A percentile compares a stretch with the other conserved stretches of the same genome.
Evolutionary conservation across 768 basidiomycete genomes (phyloP).

Genomic region (Coprinopsis marcescibilis): DNA sequence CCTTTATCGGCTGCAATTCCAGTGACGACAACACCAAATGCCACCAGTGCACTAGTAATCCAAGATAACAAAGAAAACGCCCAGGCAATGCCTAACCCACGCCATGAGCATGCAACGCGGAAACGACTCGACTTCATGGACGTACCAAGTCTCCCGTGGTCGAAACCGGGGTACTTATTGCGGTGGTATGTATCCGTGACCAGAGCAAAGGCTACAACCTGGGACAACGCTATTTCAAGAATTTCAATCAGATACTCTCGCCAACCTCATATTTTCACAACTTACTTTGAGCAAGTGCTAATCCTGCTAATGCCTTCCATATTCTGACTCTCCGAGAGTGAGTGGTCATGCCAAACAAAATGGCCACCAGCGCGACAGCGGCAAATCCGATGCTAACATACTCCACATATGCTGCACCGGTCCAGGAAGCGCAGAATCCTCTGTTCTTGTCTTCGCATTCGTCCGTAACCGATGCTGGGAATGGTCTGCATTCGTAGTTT

Average conservation of each 20-base stretch:
- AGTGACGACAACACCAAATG: slow-evolving; percentile 50
- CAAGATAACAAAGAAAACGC: slow-evolving; percentile 57
- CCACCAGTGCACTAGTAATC: slow-evolving; percentile 48
- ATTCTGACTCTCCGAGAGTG: slow-evolving; percentile 68
- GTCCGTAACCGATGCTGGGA: slow-evolving; percentile 51
- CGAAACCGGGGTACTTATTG: slow-evolving; percentile 43
- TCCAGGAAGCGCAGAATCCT: slow-evolving; percentile 62
- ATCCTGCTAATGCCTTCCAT: slow-evolving; percentile 67
- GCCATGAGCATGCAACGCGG: neutral
- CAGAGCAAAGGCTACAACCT: slow-evolving; percentile 56
- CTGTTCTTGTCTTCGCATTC: slow-evolving; percentile 47
- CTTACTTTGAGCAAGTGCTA: slow-evolving; percentile 55
- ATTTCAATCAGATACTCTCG: neutral
- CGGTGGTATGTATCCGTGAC: slow-evolving; percentile 56
- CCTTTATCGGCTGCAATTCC: slow-evolving; percentile 59
- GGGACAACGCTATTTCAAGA: slow-evolving; percentile 41
- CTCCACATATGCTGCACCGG: slow-evolving; percentile 61
- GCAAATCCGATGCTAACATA: slow-evolving; percentile 63
- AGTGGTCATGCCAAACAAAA: slow-evolving; percentile 67
- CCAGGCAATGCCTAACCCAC: slow-evolving; percentile 48
- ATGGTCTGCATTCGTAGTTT: slow-evolving; percentile 56
- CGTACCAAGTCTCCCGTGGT: slow-evolving; percentile 56
- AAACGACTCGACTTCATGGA: no score
- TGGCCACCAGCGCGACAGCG: slow-evolving; percentile 46
- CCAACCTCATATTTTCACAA: neutral